phyloP scores from a whole-genome alignment of 2,329 filamentous ascomycete genomes.

The Fusarium solani-melongenae region DNA sequence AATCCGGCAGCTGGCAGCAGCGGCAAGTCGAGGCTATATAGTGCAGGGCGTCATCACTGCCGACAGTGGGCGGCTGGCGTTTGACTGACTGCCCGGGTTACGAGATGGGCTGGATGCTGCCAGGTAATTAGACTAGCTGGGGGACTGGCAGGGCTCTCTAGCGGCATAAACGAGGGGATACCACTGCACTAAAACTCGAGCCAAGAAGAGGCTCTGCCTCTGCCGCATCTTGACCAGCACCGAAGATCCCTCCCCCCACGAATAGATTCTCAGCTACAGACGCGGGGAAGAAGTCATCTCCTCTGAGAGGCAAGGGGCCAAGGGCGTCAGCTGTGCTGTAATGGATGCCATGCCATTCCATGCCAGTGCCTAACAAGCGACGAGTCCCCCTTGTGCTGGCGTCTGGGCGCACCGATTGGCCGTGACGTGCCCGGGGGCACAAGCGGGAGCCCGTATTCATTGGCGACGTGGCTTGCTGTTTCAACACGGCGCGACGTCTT shows the following conservation, averaged over 20 bases:
- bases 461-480: constrained; percentile 34
- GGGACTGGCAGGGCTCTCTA: neutral
- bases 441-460: constrained; percentile 35
- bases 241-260: constrained; percentile 6
- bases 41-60: constrained; percentile 21
- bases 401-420: constrained; percentile 28
- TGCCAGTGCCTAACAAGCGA: constrained; percentile 8
- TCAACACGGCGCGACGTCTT: constrained; percentile 7
- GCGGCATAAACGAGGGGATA: constrained; percentile 23
- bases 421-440: constrained; percentile 7
- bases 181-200: constrained; percentile 5
- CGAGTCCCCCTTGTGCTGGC: constrained; percentile 22
- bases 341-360: neutral
- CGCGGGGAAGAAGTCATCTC: constrained; percentile 25
- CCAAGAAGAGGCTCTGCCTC: constrained; percentile 33
- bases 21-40: constrained; percentile 21
- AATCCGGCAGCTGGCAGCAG: constrained; percentile 7
- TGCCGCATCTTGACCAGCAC: constrained; percentile 10
- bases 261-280: constrained; percentile 18
- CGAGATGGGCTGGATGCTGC: neutral
- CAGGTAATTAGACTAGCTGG: neutral
- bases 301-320: neutral
- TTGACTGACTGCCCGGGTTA: constrained; percentile 12
- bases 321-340: neutral
- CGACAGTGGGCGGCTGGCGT: constrained; percentile 8